Percentiles rank a stretch among this genome's conserved stretches.
Evolutionary conservation across 2,329 filamentous ascomycete species (phyloP).

Genomic region (Cladosporium sp.): DNA sequence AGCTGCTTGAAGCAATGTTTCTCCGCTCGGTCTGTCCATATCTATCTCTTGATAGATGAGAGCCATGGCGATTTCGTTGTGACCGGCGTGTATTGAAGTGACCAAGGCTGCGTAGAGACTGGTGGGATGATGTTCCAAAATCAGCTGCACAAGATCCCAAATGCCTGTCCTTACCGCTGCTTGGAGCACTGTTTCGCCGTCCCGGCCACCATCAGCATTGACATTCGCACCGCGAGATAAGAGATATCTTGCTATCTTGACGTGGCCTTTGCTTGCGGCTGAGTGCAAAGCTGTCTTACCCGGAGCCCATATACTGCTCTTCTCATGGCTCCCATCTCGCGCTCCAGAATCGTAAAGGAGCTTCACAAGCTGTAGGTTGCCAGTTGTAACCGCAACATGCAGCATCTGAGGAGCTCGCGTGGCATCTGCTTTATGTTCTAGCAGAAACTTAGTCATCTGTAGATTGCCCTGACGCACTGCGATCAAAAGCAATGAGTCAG

Average conservation of each 20-base stretch:
- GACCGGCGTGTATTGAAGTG: neutral
- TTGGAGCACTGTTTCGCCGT: constrained; percentile 4
- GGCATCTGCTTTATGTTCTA: neutral
- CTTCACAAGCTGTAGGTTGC: neutral
- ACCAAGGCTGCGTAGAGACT: neutral
- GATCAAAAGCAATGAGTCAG: neutral
- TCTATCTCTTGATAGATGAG: neutral
- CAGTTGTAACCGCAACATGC: neutral
- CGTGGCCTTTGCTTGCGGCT: neutral
- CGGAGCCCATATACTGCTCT: neutral
- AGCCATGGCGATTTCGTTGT: neutral
- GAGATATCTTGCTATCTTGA: neutral
- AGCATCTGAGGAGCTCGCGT: neutral
- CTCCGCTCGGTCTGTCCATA: neutral
- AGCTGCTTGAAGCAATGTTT: neutral
- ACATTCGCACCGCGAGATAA: neutral
- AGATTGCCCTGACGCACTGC: neutral
- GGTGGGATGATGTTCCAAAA: neutral
- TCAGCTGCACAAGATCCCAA: neutral
- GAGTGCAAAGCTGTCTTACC: constrained; percentile 1
- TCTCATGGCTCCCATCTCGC: neutral
- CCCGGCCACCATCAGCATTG: neutral
- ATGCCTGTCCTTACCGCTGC: neutral
- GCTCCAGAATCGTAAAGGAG: constrained; percentile 5
- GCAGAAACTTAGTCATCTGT: neutral